Base-by-base conservation (phyloP, 768 basidiomycete genomes). In the Trametes maxima region DNA sequence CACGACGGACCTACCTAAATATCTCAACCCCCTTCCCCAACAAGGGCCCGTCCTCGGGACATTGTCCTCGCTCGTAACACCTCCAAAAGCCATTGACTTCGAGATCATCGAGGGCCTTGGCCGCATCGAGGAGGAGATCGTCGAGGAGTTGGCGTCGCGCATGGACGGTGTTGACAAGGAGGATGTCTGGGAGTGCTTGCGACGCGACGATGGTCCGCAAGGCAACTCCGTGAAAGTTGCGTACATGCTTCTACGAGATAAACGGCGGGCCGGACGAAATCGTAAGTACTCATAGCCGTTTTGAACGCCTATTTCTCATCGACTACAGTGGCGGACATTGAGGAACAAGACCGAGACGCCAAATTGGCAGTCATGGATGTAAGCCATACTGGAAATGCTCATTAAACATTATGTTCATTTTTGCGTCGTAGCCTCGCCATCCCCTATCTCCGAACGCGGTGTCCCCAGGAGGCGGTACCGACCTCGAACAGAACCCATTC, bases 171-270 rank as follows among this genome's bases (percentile, higher is more conserved):
- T 95, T 12, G 84, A 84, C 60, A 85, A 86, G 74, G 89, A 94
- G 2, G 93, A 95, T 64, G 85, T 98, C 3, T 94, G 92, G 92
- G 87, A 89, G 48, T 89, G 88, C 69, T 74, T 98, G 63, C 82
- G 89, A 61, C 77, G 86, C 66, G 89, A 95, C 54, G 94, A 95
- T 64, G 94, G 92, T 0, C 80, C 85, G 43, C 87, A 89, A 62
- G 92, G 95, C 40, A 97, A 98, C 71, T 88, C 93, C 55, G 89
- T 98, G 71, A 95, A 97, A 75, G 95, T 99, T 7, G 95, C 96
- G 0, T 99, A 98, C 74, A 87, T 95, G 85, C 80, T 99, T 4
- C 79, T 97, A 46, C 80, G 94, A 58, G 96, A 99, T 70, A 95
- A 95, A 77, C 80, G 87, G 66, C 78, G 94, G 40, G 81, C 90